phyloP scores from a whole-genome alignment of 2,329 filamentous ascomycete species.

The Pseudocercospora fijiensis region DNA sequence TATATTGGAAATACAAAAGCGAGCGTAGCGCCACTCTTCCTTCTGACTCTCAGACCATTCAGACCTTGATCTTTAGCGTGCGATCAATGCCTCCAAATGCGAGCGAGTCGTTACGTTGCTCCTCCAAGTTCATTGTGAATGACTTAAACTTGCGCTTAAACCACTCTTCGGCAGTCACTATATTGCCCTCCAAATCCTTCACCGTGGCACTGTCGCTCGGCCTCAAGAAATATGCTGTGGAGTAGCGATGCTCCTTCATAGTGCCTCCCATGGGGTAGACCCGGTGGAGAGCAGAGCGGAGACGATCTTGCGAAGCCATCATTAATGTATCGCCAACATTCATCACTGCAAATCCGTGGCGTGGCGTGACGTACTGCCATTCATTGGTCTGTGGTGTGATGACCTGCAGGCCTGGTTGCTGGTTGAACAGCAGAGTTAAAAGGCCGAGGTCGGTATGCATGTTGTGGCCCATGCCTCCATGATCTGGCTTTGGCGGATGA shows the following conservation, averaged over 20 bases:
- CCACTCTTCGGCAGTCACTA: neutral
- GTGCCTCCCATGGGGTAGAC: neutral
- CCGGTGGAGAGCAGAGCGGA: neutral
- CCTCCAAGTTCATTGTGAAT: neutral
- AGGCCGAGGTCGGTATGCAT: constrained; percentile 59
- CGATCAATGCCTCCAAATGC: neutral
- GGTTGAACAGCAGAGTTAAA: constrained; percentile 49
- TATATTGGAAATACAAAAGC: neutral
- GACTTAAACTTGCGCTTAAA: neutral
- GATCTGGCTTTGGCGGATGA: constrained; percentile 49
- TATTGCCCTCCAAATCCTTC: neutral
- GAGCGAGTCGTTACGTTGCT: neutral
- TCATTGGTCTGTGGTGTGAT: constrained; percentile 29
- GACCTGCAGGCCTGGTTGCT: constrained; percentile 38
- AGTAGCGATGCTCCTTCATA: neutral
- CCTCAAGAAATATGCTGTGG: neutral
- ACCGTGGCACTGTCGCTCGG: neutral
- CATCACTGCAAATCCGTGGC: constrained; percentile 34
- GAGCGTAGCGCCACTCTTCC: neutral
- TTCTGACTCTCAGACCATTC: neutral
- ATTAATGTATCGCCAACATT: constrained; percentile 38
- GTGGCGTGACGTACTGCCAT: constrained; percentile 46
- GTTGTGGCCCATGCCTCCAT: constrained; percentile 50
- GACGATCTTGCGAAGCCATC: neutral
- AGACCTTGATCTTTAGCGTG: neutral